Conservation (phyloP, 2,329 filamentous ascomycete genomes). For the Shiraia bambusicola region DNA sequence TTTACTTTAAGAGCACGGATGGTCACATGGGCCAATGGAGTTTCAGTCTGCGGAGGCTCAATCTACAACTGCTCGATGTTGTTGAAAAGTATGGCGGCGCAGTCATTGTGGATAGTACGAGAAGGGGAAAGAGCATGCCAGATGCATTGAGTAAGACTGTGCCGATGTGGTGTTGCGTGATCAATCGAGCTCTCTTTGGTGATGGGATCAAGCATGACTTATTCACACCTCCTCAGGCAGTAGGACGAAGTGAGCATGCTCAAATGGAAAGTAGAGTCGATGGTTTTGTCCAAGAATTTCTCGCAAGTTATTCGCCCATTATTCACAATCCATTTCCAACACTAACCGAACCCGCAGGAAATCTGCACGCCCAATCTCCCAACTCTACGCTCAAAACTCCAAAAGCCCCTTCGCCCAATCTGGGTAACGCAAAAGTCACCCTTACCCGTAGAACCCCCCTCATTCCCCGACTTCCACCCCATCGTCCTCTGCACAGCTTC, state of each 20-base stretch:
- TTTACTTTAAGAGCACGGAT: slow-evolving; percentile 98
- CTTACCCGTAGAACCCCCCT: slow-evolving; percentile 49
- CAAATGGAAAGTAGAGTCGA: slow-evolving; percentile 71
- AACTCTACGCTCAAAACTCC: slow-evolving; percentile 57
- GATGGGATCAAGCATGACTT: slow-evolving; percentile 57
- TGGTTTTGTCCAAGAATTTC: slow-evolving; percentile 54
- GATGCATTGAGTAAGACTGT: slow-evolving; percentile 93
- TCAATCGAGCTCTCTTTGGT: slow-evolving; percentile 79
- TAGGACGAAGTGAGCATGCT: slow-evolving; percentile 73
- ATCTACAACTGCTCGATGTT: slow-evolving; percentile 74
- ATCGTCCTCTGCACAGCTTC: slow-evolving; percentile 87
- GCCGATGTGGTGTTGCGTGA: slow-evolving; percentile 87
- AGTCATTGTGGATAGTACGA: slow-evolving; percentile 89
- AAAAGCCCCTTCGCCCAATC: slow-evolving; percentile 72
- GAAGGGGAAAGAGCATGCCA: slow-evolving; percentile 91
- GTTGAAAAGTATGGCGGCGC: slow-evolving; percentile 69
- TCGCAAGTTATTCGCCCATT: slow-evolving; percentile 34
- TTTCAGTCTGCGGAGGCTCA: slow-evolving; percentile 82
- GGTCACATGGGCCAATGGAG: slow-evolving; percentile 89
- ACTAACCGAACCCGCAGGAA: slow-evolving; percentile 34
- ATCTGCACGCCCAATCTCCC: slow-evolving; percentile 62
- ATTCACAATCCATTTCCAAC: slow-evolving; percentile 1
- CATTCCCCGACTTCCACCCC: slow-evolving; percentile 63
- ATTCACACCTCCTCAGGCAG: slow-evolving; percentile 69
- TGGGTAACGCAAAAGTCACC: slow-evolving; percentile 75